Base-by-base conservation (phyloP, 164 flowering plant genomes). In the Stephania cephalantha region DNA sequence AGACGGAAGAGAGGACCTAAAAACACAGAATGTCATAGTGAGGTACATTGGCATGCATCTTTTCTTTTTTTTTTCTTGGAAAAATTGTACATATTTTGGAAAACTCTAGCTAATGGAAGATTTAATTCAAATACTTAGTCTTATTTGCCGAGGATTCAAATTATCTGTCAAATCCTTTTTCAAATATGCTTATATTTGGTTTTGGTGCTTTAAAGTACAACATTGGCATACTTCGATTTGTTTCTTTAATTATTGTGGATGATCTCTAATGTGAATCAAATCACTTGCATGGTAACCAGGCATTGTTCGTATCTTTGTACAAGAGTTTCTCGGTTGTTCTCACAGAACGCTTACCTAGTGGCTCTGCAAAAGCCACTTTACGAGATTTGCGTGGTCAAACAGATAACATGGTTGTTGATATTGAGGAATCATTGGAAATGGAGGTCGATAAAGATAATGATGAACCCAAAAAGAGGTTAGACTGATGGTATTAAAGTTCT, bases 401-500 rank as follows among this genome's bases (percentile, higher is more conserved):
- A 17, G 93, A 88, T 69, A 78, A 70, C 68, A 90, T 87, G 92
- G 85, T 90, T 71, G 77, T 88, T 74, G 99, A 90, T 71, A 53
- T 75, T 66, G 98, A 92, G 74, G 93, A 85, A 68, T 65, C 90
- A 61, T 82, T 92, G 15, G 81, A 81, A 71, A 92, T 90, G 97
- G 97, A 92, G 61, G 79, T 89, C 75, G 97, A 94, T 74, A 76
- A 87, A 45, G 97, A 89, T 72, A 85, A 85, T 74, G 92, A 80
- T 71, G 80, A 72, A 75, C 76, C 86, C 3, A 78, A 84, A 65
- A 86, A 74, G 78, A 88, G 91, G 97, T 92, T 20, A n/a, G 69
- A 22, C 0, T 74, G 42, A 12, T 71, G 42, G 13, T 30, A 7
- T 66, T 13, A 10, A 25, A 29, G 25, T 55, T 30, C 46, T 52